These are phyloP conservation scores for Calonectria hongkongensis DNA, from an alignment of 2,329 filamentous ascomycete genomes.

Conservation along the genomic window DNA sequence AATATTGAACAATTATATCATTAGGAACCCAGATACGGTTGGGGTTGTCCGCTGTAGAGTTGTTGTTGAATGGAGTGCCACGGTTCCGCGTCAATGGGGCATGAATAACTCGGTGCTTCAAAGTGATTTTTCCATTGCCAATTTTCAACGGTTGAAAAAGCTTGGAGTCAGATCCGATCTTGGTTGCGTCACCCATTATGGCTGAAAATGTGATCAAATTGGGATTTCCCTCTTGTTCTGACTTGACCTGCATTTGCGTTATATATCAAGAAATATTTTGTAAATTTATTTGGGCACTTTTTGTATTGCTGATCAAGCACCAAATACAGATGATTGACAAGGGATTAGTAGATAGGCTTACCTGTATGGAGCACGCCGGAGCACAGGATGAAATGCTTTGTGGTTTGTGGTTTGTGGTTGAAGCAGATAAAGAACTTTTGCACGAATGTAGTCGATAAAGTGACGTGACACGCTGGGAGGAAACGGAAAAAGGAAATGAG, in stretches of 20 bases:
- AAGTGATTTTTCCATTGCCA: conserved; percentile 65
- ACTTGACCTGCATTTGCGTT: conserved; percentile 2
- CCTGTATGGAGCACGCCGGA: neutral
- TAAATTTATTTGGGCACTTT: neutral
- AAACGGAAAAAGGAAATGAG: neutral
- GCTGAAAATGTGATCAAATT: neutral
- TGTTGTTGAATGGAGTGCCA: conserved; percentile 64
- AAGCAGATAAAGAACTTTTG: neutral
- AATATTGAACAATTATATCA: conserved; percentile 65
- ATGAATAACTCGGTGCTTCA: conserved; percentile 71
- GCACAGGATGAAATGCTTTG: neutral
- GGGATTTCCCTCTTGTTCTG: neutral
- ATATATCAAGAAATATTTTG: neutral
- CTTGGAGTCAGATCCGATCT: conserved; percentile 42
- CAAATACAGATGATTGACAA: neutral
- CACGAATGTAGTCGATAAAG: neutral
- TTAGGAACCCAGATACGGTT: conserved; percentile 60
- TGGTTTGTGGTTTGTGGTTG: neutral
- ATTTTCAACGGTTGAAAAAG: conserved; percentile 60
- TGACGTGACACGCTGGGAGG: neutral
- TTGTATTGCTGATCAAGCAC: neutral
- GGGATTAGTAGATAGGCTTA: neutral
- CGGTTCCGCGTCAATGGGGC: conserved; percentile 73
- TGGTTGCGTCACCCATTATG: conserved; percentile 43
- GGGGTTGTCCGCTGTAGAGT: conserved; percentile 69